Evolutionary conservation across 345 rosid species (phyloP).

Genomic region (Eutrema heterophyllum): DNA sequence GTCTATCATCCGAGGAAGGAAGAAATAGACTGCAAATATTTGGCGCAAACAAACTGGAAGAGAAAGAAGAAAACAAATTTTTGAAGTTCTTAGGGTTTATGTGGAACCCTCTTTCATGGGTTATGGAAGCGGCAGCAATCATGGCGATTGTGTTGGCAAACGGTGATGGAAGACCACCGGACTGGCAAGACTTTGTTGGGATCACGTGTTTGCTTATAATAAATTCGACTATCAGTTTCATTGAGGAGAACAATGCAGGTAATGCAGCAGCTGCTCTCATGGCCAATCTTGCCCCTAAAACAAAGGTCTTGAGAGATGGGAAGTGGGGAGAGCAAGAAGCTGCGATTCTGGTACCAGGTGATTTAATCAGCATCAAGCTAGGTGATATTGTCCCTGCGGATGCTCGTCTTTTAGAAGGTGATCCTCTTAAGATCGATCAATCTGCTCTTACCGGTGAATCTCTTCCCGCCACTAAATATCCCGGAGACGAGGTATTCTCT

Average conservation of each 20-base stretch:
- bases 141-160: slow-evolving; percentile 94
- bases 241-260: slow-evolving; percentile 93
- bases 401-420: slow-evolving; percentile 91
- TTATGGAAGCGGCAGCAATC: slow-evolving; percentile 89
- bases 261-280: slow-evolving; percentile 95
- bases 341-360: slow-evolving; percentile 79
- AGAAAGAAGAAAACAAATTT: slow-evolving; percentile 70
- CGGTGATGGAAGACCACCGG: slow-evolving; percentile 89
- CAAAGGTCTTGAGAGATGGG: slow-evolving; percentile 80
- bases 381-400: slow-evolving; percentile 92
- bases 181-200: slow-evolving; percentile 93
- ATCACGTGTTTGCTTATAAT: slow-evolving; percentile 63
- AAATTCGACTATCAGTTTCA: slow-evolving; percentile 90
- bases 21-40: slow-evolving; percentile 67
- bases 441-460: slow-evolving; percentile 97
- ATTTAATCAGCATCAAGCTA: slow-evolving; percentile 76
- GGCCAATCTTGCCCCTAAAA: slow-evolving; percentile 93
- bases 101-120: slow-evolving; percentile 99
- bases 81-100: slow-evolving; percentile 88
- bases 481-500: slow-evolving; percentile 72
- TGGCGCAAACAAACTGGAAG: slow-evolving; percentile 84
- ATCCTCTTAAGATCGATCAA: slow-evolving; percentile 91
- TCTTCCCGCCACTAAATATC: slow-evolving; percentile 66
- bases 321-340: slow-evolving; percentile 85
- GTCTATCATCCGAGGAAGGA: slow-evolving; percentile 72